Evolutionary conservation across 2,329 filamentous ascomycete genomes (phyloP), one percentile per base, ranked within the genome.

Genomic region (Elsinoe fawcettii): DNA sequence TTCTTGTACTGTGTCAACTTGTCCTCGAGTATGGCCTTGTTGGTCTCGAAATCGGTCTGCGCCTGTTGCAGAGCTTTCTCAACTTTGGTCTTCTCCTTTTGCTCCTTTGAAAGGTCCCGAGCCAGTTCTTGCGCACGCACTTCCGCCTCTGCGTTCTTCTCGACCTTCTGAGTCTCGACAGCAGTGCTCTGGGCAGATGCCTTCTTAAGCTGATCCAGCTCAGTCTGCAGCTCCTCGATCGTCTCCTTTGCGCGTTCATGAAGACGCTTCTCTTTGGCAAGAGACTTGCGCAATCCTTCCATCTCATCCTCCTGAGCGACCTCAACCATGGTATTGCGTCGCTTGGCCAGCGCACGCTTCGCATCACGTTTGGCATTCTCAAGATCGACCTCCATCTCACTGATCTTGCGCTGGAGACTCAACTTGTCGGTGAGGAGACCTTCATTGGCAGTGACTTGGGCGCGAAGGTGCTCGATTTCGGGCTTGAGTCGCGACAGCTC

Each of bases 341-440:
- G 75, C 62, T 79, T 78, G 1, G 74, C 74, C 4, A 74, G 64
- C 2, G 79, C 79, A 54, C 84, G 81, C 63, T 85, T 81, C 7
- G 80, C 76, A 2, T 83, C 79, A n/a, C 84, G 81, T 69, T 84
- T 92, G 68, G 93, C 88, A 63, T 87, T 88, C 62, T 91, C 88
- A 1, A 96, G 77, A 64, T 95, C 87, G 43, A 89, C 84, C 69
- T 95, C 87, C 2, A 91, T 71, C 1, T 85, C 83, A 66, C 80
- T 85, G 25, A 96, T 71, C 70, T 93, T 88, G 47, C 87, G 84
- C 67, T 93, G 85, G 12, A 96, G 73, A 1, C 86, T 80, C 46
- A 92, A 77, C 69, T 95, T 96, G 67, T 95, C 90, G 1, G 86
- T 77, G 14, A 95, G 75, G 9, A 88, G 74, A 1, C 80, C 78